These are phyloP conservation scores for Immersiella caudata DNA, from an alignment of 495 filamentous ascomycete species.

Conservation along the genomic window DNA sequence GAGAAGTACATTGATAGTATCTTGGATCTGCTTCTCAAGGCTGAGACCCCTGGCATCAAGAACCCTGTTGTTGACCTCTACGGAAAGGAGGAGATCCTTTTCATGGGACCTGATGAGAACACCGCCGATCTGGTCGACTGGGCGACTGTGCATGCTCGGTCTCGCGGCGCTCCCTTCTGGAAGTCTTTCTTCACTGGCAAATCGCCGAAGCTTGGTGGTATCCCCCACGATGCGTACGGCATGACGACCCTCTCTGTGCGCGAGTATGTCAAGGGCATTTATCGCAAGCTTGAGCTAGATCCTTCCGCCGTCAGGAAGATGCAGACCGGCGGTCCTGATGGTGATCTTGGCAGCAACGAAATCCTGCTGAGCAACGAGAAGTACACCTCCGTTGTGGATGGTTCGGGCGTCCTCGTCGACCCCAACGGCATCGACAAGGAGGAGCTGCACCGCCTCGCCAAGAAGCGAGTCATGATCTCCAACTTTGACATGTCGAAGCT, in stretches of 20 bases:
- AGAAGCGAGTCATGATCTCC: conserved; percentile 84
- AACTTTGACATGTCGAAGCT: conserved; percentile 86
- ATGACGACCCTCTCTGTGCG: conserved; percentile 98
- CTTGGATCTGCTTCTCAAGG: conserved; percentile 87
- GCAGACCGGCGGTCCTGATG: conserved; percentile 96
- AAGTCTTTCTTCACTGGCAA: conserved; percentile 99
- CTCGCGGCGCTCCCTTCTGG: conserved; percentile 94
- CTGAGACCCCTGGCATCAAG: conserved; percentile 93
- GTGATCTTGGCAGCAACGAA: conserved; percentile 96
- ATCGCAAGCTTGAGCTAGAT: conserved; percentile 90
- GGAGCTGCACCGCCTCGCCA: conserved; percentile 83
- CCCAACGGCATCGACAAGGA: conserved; percentile 83
- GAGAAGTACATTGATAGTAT: conserved; percentile 99
- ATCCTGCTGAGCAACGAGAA: conserved; percentile 94
- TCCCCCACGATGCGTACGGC: conserved; percentile 93
- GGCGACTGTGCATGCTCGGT: conserved; percentile 92
- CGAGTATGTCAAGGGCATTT: conserved; percentile 94
- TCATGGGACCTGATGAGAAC: conserved; percentile 99
- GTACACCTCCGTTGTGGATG: conserved; percentile 91
- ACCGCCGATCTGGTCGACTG: conserved; percentile 96
- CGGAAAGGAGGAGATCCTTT: conserved; percentile 91
- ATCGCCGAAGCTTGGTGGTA: conserved; percentile 91
- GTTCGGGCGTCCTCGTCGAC: conserved; percentile 91
- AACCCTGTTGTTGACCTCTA: conserved; percentile 96
- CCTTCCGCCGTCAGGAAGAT: conserved; percentile 82